These are phyloP conservation scores for Capsella bursapastoris DNA, from an alignment of 345 rosid species.

Conservation along the genomic window DNA sequence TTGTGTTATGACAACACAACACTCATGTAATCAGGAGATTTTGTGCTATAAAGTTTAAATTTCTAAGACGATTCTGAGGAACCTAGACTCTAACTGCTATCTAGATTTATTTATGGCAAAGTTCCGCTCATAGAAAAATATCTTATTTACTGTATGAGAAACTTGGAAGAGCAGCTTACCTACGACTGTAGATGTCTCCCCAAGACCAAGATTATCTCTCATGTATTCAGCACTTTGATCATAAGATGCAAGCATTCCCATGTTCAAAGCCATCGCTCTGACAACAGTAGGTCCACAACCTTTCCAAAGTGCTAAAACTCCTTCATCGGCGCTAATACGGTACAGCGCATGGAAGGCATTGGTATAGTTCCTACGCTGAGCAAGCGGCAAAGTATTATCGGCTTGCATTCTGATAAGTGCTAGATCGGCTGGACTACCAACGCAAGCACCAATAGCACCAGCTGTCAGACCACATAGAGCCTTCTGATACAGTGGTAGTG, in stretches of 20 bases:
- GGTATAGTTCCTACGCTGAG: conserved; percentile 88
- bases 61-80: not conserved
- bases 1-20: conserved; percentile 4
- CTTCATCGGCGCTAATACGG: conserved; percentile 85
- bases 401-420: conserved; percentile 99
- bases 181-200: conserved; percentile 75
- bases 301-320: conserved; percentile 97
- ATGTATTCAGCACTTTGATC: conserved; percentile 93
- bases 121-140: not conserved
- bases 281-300: conserved; percentile 99
- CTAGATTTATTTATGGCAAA: conserved; percentile 5
- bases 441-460: conserved; percentile 93
- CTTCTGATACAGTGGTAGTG: conserved; percentile 95
- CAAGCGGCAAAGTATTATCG: conserved; percentile 86
- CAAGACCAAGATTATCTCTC: conserved; percentile 75
- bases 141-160: not conserved
- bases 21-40: not conserved
- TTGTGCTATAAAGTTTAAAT: not conserved
- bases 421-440: conserved; percentile 96
- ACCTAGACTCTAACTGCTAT: not conserved
- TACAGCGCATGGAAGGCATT: conserved; percentile 97
- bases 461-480: conserved; percentile 98
- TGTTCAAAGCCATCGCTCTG: conserved; percentile 99
- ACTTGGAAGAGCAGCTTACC: conserved; percentile 37
- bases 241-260: conserved; percentile 99